Evolutionary conservation across 129 eudicot genomes (phyloP), one percentile per base, ranked within the genome.

Genomic region (Flaveria bidentis): DNA sequence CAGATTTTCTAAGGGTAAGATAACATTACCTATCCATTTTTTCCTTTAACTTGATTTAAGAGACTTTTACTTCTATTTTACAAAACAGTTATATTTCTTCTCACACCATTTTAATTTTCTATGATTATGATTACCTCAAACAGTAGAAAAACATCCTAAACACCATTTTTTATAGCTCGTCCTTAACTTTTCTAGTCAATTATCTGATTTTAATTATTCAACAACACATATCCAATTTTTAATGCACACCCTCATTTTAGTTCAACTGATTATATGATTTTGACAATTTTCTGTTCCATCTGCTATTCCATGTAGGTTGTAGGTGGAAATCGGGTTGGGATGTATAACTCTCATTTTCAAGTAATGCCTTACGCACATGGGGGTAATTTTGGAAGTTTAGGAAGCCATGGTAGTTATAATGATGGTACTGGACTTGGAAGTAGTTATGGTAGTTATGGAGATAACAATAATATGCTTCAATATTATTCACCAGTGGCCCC

Each of bases 391-490:
- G 97, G 99, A 71, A 94, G 99, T 84, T 85, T 94, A 71, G 99
- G 99, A 71, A 95, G 99, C 82, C 94, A 89, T 61, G 97, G 92
- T 28, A 95, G 99, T 78, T 95, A 95, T 81, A 86, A 86, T 42
- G 99, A 95, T 23, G 85, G 87, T 56, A 62, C 78, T 36, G 87
- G 53, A 25, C 86, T 89, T 23, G 97, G 97, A 74, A 91, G 98
- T 82, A 94, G 99, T 82, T 87, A 87, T 49, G 97, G 99, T 26
- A 95, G 99, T 82, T 91, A 91, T 69, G 99, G 97, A 63, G 97
- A 95, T 60, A 89, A 82, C 76, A 81, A 82, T 78, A 89, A 89
- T 55, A 78, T 90, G 82, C 82, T 71, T 71, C 82, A 88, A 26
- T 95, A 85, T 63, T 91, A 83, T 86, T 95, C 99, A 9, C 99